Conservation (phyloP, 768 basidiomycete species). For the Pholiota microspora region DNA sequence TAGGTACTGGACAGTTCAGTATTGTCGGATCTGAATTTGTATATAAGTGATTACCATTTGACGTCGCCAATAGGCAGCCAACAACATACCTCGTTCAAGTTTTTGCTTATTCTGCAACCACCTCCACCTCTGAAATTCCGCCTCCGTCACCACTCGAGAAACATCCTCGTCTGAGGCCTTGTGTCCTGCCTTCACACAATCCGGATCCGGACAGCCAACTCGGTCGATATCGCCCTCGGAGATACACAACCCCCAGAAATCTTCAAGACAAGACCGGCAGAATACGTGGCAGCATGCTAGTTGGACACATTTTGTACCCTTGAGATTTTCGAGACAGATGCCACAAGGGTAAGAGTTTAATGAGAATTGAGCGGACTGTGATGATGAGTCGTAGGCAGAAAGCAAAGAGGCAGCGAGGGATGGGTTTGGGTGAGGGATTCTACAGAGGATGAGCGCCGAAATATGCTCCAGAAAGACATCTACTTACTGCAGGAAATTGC, state of each 20-base stretch:
- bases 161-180: conserved; percentile 73
- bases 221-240: conserved; percentile 71
- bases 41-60: conserved; percentile 13
- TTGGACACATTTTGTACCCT: conserved; percentile 72
- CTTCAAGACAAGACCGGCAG: conserved; percentile 72
- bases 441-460: conserved; percentile 20
- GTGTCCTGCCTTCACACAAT: conserved; percentile 62
- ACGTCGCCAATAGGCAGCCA: no score
- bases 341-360: conserved; percentile 67
- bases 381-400: conserved; percentile 44
- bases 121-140: conserved; percentile 68
- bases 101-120: conserved; percentile 72
- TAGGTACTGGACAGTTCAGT: conserved; percentile 74
- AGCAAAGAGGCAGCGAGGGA: conserved; percentile 47
- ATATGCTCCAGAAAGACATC: background rate
- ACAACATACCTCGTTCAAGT: conserved; percentile 66
- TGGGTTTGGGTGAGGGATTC: conserved; percentile 60
- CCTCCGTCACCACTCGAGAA: conserved; percentile 62
- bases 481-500: conserved; percentile 36
- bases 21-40: conserved; percentile 40
- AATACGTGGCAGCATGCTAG: conserved; percentile 78
- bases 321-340: conserved; percentile 71
- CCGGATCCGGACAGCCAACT: conserved; percentile 80
- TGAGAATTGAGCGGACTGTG: conserved; percentile 53
- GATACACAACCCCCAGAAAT: conserved; percentile 83